Conservation (phyloP, 1,284 basidiomycete genomes). For the Boletus sp. region DNA sequence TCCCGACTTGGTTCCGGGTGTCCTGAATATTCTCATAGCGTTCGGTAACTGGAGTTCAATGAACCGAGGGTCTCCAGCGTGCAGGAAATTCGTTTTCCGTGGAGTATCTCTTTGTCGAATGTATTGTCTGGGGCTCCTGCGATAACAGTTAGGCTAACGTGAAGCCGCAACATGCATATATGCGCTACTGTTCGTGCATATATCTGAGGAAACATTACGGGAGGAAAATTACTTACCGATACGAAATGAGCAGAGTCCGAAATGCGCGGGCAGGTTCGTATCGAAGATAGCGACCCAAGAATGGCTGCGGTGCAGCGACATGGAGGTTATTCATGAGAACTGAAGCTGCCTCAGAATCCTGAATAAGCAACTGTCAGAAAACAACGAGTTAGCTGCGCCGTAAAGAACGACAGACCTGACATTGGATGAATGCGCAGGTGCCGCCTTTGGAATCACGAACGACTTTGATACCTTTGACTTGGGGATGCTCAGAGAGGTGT, state of each 20-base stretch:
- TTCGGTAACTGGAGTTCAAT: conserved; percentile 45
- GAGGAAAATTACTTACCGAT: conserved; percentile 46
- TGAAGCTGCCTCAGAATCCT: conserved; percentile 59
- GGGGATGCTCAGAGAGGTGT: conserved; percentile 58
- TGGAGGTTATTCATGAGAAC: conserved; percentile 58
- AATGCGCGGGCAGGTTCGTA: conserved; percentile 77
- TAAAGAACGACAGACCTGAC: conserved; percentile 49
- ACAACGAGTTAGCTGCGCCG: neutral
- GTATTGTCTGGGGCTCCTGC: conserved; percentile 44
- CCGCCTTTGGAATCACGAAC: conserved; percentile 71
- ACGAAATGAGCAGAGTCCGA: conserved; percentile 67
- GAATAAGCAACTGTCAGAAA: conserved; percentile 12
- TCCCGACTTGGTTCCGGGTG: conserved; percentile 27
- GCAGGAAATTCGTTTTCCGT: conserved; percentile 13
- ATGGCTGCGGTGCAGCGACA: conserved; percentile 50
- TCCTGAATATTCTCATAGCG: conserved; percentile 47
- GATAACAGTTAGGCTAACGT: conserved; percentile 4
- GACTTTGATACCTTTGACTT: conserved; percentile 67
- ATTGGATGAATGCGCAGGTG: conserved; percentile 77
- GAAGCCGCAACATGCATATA: conserved; percentile 19
- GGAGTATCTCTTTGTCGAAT: conserved; percentile 26
- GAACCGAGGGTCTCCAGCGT: conserved; percentile 21
- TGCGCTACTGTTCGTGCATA: conserved; percentile 25
- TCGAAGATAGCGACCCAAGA: conserved; percentile 65
- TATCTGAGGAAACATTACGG: neutral